A percentile compares a stretch with the other conserved stretches of the same genome.
Evolutionary conservation across 1,284 basidiomycete genomes (phyloP).

Genomic region (Schizopora paradoxa): DNA sequence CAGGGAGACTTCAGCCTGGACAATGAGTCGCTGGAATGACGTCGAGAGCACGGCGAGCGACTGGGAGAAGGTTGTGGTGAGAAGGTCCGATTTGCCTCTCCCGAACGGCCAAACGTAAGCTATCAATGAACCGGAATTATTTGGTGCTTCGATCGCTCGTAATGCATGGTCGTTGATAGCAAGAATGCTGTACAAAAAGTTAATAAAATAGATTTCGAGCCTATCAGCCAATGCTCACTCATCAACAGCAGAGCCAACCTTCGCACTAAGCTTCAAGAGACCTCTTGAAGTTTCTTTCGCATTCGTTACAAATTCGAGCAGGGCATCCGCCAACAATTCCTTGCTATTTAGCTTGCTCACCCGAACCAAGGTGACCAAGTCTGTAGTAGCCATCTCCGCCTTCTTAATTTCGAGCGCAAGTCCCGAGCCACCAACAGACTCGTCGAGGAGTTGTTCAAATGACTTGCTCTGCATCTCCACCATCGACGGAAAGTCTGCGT

Average conservation of each 20-base stretch:
- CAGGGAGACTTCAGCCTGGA: constrained; percentile 55
- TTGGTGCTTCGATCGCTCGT: constrained; percentile 47
- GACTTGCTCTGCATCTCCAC: constrained; percentile 52
- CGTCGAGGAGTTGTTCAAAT: constrained; percentile 57
- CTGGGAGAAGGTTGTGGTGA: constrained; percentile 48
- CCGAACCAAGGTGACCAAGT: constrained; percentile 55
- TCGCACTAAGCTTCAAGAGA: constrained; percentile 53
- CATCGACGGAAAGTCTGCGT: constrained; percentile 57
- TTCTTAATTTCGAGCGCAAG: constrained; percentile 64
- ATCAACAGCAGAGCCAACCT: constrained; percentile 63
- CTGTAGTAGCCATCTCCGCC: constrained; percentile 67
- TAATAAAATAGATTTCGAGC: constrained; percentile 4
- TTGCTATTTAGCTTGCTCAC: constrained; percentile 53
- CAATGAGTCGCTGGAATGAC: constrained; percentile 48
- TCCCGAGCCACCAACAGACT: constrained; percentile 47
- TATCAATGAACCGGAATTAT: constrained; percentile 26
- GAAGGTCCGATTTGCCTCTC: constrained; percentile 31
- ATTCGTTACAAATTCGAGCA: constrained; percentile 50
- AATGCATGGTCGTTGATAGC: constrained; percentile 67
- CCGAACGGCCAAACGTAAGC: constrained; percentile 42
- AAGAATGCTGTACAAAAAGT: constrained; percentile 44
- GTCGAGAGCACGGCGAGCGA: constrained; percentile 54
- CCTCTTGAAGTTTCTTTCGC: constrained; percentile 54
- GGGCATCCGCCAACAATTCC: constrained; percentile 46
- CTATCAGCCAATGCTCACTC: constrained; percentile 38